Percentiles rank a stretch among this genome's conserved stretches.
Conservation (phyloP, 2,329 filamentous ascomycete genomes). For the Domatiomyces catenatus region DNA sequence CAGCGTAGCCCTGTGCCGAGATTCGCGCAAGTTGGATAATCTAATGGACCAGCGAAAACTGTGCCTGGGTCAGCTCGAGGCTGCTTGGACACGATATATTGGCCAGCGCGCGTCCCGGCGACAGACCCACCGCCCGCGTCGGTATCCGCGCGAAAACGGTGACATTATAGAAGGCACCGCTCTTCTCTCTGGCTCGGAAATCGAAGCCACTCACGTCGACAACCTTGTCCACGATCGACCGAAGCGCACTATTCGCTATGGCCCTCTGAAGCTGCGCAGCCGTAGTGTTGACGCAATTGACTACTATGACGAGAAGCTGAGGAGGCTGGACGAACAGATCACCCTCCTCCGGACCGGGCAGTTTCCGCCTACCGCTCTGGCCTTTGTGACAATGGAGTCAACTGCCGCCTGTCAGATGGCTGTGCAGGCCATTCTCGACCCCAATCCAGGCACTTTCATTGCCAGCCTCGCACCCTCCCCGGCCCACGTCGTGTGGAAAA, state of each 20-base stretch:
- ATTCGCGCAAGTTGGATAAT: slow-evolving; percentile 71
- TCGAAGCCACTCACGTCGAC: slow-evolving; percentile 26
- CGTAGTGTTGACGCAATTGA: slow-evolving; percentile 78
- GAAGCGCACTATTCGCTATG: slow-evolving; percentile 60
- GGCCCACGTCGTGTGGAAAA: slow-evolving; percentile 84
- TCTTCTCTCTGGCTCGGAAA: slow-evolving; percentile 34
- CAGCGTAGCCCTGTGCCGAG: slow-evolving; percentile 65
- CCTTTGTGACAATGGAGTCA: slow-evolving; percentile 95
- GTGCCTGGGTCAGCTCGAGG: slow-evolving; percentile 59
- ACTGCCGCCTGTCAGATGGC: slow-evolving; percentile 89
- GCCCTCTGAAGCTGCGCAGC: slow-evolving; percentile 55
- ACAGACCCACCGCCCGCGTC: slow-evolving; percentile 29
- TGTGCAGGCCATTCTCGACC: slow-evolving; percentile 84
- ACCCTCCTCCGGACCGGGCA: slow-evolving; percentile 53
- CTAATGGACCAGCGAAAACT: slow-evolving; percentile 52
- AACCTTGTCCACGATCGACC: slow-evolving; percentile 41
- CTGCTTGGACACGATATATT: slow-evolving; percentile 66
- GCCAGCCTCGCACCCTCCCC: slow-evolving; percentile 79
- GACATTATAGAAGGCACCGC: slow-evolving; percentile 45
- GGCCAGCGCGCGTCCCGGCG: slow-evolving; percentile 35
- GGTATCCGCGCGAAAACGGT: slow-evolving; percentile 26
- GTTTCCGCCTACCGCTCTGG: slow-evolving; percentile 64
- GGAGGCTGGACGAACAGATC: slow-evolving; percentile 63
- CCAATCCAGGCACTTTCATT: slow-evolving; percentile 68
- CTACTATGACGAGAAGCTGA: slow-evolving; percentile 78